Conservation (phyloP, 2,329 filamentous ascomycete genomes). For the Aspergillus brunneoviolaceus region DNA sequence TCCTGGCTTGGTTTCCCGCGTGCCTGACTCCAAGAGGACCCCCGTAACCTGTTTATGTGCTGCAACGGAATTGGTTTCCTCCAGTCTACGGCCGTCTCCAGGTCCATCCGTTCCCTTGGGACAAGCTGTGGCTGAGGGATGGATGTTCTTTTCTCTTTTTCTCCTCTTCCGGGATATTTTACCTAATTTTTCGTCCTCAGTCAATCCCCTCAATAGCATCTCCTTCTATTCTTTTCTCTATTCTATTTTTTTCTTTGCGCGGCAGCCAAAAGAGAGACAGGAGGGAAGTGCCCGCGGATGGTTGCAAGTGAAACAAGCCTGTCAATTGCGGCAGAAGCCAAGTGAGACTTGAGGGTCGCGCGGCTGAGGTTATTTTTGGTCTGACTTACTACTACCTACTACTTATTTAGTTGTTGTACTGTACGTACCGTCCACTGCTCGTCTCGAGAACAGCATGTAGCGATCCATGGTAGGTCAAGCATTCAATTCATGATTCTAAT, state of each 20-base stretch:
- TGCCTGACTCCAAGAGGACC: neutral
- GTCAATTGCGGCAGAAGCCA: neutral
- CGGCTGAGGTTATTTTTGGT: neutral
- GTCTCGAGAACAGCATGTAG: neutral
- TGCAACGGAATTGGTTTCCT: neutral
- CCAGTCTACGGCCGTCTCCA: neutral
- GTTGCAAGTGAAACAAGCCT: neutral
- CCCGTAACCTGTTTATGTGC: neutral
- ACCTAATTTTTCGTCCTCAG: neutral
- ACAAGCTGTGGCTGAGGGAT: neutral
- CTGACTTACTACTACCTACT: neutral
- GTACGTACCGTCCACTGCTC: neutral
- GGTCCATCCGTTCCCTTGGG: neutral
- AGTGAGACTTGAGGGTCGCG: neutral
- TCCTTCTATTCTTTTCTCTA: neutral
- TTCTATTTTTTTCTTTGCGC: neutral
- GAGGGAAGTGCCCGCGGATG: neutral
- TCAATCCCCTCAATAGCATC: neutral
- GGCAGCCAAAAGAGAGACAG: neutral
- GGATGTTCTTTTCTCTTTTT: neutral
- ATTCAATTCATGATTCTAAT: too few species aligned
- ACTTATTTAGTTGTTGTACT: too few species aligned
- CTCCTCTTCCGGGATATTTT: neutral
- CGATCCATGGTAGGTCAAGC: neutral
- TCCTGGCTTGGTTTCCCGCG: neutral